Percentiles rank a stretch among this genome's conserved stretches.
Evolutionary conservation across 2,329 filamentous ascomycete genomes (phyloP).

Genomic region (Ophiosphaerella herpotricha): DNA sequence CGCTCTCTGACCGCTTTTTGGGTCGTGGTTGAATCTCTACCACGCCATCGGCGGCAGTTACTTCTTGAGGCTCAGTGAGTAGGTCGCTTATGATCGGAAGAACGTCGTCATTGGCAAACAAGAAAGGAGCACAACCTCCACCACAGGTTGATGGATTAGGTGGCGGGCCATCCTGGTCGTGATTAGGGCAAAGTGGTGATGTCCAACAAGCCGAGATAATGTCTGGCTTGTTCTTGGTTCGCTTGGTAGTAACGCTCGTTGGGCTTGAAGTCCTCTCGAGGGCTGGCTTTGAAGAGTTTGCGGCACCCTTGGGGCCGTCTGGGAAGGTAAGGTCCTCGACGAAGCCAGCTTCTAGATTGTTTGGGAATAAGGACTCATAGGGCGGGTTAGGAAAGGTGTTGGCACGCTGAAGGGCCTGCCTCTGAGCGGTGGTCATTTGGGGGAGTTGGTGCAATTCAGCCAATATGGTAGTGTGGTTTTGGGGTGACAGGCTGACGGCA

Average conservation of each 20-base stretch:
- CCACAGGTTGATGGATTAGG: conserved; percentile 49
- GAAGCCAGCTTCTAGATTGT: conserved; percentile 40
- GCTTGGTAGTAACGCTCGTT: conserved; percentile 31
- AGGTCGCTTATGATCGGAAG: conserved; percentile 38
- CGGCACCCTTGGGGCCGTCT: conserved; percentile 34
- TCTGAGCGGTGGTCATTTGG: conserved; percentile 30
- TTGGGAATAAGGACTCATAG: conserved; percentile 45
- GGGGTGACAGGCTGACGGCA: conserved; percentile 25
- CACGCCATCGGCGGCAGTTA: conserved; percentile 41
- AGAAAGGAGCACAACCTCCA: conserved; percentile 47
- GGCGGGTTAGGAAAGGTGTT: conserved; percentile 41
- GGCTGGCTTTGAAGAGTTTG: conserved; percentile 15
- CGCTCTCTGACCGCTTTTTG: conserved; percentile 45
- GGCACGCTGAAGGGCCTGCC: conserved; percentile 30
- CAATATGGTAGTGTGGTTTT: conserved; percentile 28
- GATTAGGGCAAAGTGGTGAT: conserved; percentile 48
- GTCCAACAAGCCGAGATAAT: conserved; percentile 49
- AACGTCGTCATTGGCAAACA: conserved; percentile 43
- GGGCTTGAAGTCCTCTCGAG: conserved; percentile 23
- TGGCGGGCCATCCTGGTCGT: conserved; percentile 43
- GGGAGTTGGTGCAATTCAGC: conserved; percentile 27
- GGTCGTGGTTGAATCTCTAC: conserved; percentile 43
- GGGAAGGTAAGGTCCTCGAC: conserved; percentile 46
- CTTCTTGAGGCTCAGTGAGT: conserved; percentile 35
- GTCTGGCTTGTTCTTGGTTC: conserved; percentile 44